Conservation (phyloP, 352 stramenopile species). For the Saprolegnia diclina region DNA sequence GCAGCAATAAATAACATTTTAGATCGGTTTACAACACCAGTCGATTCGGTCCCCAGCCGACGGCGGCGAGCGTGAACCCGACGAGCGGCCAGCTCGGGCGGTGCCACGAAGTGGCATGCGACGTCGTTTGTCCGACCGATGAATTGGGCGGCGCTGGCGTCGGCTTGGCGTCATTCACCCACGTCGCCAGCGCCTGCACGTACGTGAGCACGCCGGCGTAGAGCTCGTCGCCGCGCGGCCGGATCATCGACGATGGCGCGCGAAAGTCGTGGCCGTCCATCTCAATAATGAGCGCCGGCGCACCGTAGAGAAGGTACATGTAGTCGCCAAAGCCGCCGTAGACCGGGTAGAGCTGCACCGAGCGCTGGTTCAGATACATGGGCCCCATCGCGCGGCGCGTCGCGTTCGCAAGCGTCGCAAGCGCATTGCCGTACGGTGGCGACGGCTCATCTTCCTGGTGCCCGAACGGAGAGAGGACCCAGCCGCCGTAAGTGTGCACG, state of each 20-base stretch:
- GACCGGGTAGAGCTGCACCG: slow-evolving; percentile 30
- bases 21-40: too few relatives aligned
- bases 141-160: too few relatives aligned
- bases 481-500: slow-evolving; percentile 53
- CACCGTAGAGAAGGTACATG: slow-evolving; percentile 29
- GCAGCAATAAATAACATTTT: too few relatives aligned
- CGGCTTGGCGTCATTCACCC: neutral
- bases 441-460: slow-evolving; percentile 34
- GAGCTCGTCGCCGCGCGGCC: slow-evolving; percentile 29
- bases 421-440: slow-evolving; percentile 26
- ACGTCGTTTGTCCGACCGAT: too few relatives aligned
- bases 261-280: slow-evolving; percentile 32
- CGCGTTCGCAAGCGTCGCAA: slow-evolving; percentile 26
- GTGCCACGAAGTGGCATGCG: too few relatives aligned
- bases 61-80: too few relatives aligned
- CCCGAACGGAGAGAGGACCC: slow-evolving; percentile 63
- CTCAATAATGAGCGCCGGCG: slow-evolving; percentile 31
- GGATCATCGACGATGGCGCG: slow-evolving; percentile 29
- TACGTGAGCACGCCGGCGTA: slow-evolving; percentile 32
- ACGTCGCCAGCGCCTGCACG: slow-evolving; percentile 26
- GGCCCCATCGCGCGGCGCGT: slow-evolving; percentile 27
- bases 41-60: too few relatives aligned
- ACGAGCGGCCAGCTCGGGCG: too few relatives aligned
- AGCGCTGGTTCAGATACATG: neutral
- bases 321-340: slow-evolving; percentile 33